These are phyloP conservation scores for Xylaria intraflava DNA, from an alignment of 495 filamentous ascomycete species.

Conservation along the genomic window DNA sequence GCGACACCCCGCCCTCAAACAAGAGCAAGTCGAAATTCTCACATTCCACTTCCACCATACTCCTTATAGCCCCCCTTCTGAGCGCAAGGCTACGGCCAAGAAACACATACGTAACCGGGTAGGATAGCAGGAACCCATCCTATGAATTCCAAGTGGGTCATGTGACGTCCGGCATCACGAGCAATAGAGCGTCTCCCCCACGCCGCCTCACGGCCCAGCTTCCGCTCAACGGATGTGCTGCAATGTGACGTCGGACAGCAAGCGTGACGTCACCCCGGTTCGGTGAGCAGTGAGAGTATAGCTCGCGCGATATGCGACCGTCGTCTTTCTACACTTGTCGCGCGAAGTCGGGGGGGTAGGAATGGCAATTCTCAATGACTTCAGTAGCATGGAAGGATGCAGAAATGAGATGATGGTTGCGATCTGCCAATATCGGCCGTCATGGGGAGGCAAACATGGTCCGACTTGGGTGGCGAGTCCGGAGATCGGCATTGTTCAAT, in stretches of 20 bases:
- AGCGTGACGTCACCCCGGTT: constrained; percentile 3
- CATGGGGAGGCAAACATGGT: constrained; percentile 10
- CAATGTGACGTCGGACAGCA: background rate
- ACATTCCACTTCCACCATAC: too few relatives aligned
- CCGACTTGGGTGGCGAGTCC: constrained; percentile 7
- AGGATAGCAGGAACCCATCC: too few relatives aligned
- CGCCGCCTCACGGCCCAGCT: background rate
- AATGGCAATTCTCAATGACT: background rate
- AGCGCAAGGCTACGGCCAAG: too few relatives aligned
- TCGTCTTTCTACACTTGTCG: background rate
- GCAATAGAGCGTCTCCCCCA: background rate
- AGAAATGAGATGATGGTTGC: background rate
- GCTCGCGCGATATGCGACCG: background rate
- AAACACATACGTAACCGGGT: too few relatives aligned
- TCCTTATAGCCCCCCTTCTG: too few relatives aligned
- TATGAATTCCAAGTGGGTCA: background rate
- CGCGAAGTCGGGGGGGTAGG: background rate
- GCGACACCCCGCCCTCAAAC: too few relatives aligned
- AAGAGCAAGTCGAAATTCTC: too few relatives aligned
- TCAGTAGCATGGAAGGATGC: background rate
- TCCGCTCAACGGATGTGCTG: background rate
- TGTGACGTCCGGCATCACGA: background rate
- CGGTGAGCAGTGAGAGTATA: constrained; percentile 6
- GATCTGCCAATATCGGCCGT: constrained; percentile 6
- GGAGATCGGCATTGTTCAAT: constrained; percentile 9